Conservation (phyloP, 148 eudicot genomes). For the Diospyros lotus region DNA sequence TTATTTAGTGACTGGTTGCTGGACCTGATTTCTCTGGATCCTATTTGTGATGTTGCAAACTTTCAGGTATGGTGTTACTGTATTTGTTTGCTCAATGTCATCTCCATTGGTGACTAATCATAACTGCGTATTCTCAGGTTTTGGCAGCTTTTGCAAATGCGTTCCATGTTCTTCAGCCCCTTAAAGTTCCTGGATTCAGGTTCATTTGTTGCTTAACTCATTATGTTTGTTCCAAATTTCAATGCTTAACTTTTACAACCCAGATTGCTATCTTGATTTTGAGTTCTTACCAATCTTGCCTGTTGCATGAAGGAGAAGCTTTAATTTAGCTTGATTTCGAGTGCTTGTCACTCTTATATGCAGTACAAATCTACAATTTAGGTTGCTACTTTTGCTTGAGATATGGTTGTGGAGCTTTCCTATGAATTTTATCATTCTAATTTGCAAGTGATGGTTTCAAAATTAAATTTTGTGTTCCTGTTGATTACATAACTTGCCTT, state of each 20-base stretch:
- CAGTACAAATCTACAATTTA: neutral
- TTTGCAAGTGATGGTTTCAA: neutral
- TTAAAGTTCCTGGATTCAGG: conserved; percentile 95
- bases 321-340: neutral
- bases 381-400: conserved; percentile 1
- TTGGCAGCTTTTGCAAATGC: conserved; percentile 87
- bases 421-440: neutral
- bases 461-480: neutral
- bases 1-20: conserved; percentile 77
- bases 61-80: conserved; percentile 52
- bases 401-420: neutral
- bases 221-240: neutral
- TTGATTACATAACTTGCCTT: neutral
- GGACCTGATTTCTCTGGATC: conserved; percentile 73
- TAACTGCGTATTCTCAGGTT: conserved; percentile 43
- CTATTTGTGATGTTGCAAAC: conserved; percentile 77
- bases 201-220: conserved; percentile 15
- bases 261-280: neutral
- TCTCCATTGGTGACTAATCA: conserved; percentile 7
- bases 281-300: neutral
- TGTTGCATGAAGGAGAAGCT: too few species aligned
- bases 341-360: neutral
- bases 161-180: conserved; percentile 87
- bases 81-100: neutral
- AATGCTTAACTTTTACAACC: neutral